These are phyloP conservation scores for Lablab purpureus DNA, from an alignment of 306 rosid genomes.

Conservation along the genomic window DNA sequence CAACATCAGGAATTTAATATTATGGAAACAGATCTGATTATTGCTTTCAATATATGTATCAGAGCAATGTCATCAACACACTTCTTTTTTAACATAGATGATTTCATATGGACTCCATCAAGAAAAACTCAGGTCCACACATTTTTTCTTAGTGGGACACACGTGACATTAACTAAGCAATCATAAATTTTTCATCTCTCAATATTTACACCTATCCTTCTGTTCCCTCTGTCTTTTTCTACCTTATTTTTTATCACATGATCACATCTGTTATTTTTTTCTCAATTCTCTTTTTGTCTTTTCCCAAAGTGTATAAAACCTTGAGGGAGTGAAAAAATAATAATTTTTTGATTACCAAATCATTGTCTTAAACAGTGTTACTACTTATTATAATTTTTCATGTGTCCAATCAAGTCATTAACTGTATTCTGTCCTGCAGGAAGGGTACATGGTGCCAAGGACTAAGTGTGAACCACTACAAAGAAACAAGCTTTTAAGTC, in stretches of 20 bases:
- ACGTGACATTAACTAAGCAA: background rate
- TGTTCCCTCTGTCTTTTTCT: too few relatives aligned
- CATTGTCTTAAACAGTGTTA: background rate
- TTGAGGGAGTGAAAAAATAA: background rate
- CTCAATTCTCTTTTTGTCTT: background rate
- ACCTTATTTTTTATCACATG: background rate
- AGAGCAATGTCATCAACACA: background rate
- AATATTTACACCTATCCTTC: background rate
- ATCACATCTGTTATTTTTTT: background rate
- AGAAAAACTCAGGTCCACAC: background rate
- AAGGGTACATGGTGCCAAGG: conserved; percentile 81
- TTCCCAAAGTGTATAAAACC: background rate
- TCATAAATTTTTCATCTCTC: background rate
- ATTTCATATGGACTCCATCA: background rate
- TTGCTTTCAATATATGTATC: background rate
- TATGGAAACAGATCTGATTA: background rate
- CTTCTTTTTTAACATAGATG: background rate
- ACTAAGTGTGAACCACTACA: conserved; percentile 67
- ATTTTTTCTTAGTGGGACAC: background rate
- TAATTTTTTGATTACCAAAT: background rate
- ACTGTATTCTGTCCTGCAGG: conserved; percentile 58
- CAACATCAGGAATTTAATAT: conserved; percentile 2
- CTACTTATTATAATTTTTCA: background rate
- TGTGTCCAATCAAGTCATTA: conserved; percentile 1
- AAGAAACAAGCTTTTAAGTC: conserved; percentile 81